phyloP scores from a whole-genome alignment of 176 grass and related monocot species.

The Luzula sylvatica region DNA sequence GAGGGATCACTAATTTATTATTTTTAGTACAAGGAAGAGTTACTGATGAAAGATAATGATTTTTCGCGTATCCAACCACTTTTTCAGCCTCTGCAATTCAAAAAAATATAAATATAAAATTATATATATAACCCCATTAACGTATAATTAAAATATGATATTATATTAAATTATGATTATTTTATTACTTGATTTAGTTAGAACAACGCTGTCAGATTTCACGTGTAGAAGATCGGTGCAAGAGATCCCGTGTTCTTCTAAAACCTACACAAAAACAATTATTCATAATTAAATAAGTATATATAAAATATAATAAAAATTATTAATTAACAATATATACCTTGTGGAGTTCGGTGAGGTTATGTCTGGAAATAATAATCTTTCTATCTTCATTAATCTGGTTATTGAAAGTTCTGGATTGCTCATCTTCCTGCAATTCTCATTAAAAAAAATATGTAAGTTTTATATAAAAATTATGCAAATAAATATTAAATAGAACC shows the following conservation, averaged over 20 bases:
- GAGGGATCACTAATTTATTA: slow-evolving; percentile 64
- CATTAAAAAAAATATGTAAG: slow-evolving; percentile 1
- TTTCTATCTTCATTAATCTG: slow-evolving; percentile 88
- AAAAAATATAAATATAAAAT: background rate
- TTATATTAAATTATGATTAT: slow-evolving; percentile 32
- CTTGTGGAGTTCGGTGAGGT: slow-evolving; percentile 88
- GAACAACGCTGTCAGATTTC: slow-evolving; percentile 69
- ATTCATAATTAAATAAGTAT: slow-evolving; percentile 10
- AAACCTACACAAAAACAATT: slow-evolving; percentile 39
- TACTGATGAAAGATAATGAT: slow-evolving; percentile 70
- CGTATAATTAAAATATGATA: background rate
- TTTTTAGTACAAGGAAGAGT: slow-evolving; percentile 42
- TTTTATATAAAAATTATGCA: background rate
- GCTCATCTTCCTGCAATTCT: slow-evolving; percentile 54
- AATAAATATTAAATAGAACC: slow-evolving; percentile 32
- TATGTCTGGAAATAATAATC: slow-evolving; percentile 87
- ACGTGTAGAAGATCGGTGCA: slow-evolving; percentile 83
- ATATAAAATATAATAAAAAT: slow-evolving; percentile 14
- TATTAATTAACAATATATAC: slow-evolving; percentile 26
- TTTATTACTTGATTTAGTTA: slow-evolving; percentile 80
- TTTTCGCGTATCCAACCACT: slow-evolving; percentile 82
- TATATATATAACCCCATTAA: background rate
- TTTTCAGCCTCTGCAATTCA: slow-evolving; percentile 60
- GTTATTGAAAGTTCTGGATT: slow-evolving; percentile 64
- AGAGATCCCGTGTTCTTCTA: slow-evolving; percentile 69